Conservation (phyloP, 495 filamentous ascomycete genomes). For the Elasticomyces elasticus region DNA sequence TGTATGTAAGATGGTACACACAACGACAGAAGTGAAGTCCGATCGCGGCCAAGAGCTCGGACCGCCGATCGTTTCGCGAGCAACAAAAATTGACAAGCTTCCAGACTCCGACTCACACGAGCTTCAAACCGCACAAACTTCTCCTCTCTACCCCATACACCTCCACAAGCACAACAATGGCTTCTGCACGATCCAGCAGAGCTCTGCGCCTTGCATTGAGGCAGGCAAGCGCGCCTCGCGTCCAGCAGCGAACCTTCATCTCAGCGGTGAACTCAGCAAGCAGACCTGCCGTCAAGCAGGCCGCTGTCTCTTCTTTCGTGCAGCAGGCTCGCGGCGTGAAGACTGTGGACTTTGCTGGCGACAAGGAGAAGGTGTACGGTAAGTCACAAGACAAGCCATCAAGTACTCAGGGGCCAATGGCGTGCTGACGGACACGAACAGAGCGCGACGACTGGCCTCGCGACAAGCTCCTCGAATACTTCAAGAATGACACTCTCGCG, state of each 20-base stretch:
- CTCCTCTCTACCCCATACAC: background rate
- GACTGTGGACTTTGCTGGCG: slow-evolving; percentile 90
- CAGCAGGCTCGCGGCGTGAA: slow-evolving; percentile 70
- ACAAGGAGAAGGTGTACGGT: slow-evolving; percentile 88
- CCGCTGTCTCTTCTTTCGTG: slow-evolving; percentile 44
- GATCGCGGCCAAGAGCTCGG: too few relatives aligned
- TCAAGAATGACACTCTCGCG: slow-evolving; percentile 98
- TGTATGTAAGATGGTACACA: too few relatives aligned
- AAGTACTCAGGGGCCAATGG: background rate
- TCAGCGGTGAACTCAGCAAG: slow-evolving; percentile 52
- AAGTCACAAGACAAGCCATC: slow-evolving; percentile 22
- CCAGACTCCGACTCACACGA: background rate
- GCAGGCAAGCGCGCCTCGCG: slow-evolving; percentile 45
- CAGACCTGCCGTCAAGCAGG: slow-evolving; percentile 31
- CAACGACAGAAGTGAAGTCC: too few relatives aligned
- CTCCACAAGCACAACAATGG: slow-evolving; percentile 51
- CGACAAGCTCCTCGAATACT: slow-evolving; percentile 95
- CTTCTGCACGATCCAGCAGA: slow-evolving; percentile 71
- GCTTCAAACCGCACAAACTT: background rate
- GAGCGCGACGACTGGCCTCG: slow-evolving; percentile 97
- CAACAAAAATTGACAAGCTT: background rate
- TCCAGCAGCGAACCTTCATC: slow-evolving; percentile 61
- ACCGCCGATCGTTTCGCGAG: too few relatives aligned
- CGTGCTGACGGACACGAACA: slow-evolving; percentile 28
- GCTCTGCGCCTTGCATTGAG: slow-evolving; percentile 67